phyloP scores from a whole-genome alignment of 495 filamentous ascomycete species.

The Cudoniella acicularis region DNA sequence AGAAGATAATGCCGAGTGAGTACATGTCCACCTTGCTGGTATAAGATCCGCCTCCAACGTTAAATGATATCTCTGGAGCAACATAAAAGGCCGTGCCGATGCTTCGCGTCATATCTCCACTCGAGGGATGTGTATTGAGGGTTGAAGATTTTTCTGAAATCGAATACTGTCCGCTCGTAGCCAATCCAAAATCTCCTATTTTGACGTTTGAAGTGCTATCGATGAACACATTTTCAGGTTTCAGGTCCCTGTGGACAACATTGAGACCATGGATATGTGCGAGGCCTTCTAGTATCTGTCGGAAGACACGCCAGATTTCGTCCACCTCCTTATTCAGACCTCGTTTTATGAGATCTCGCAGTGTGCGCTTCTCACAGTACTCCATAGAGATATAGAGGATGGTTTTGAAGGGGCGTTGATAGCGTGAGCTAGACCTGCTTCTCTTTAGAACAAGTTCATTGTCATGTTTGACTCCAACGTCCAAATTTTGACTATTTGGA shows the following conservation, averaged over 20 bases:
- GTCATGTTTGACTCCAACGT: conserved; percentile 6
- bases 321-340: conserved; percentile 67
- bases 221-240: conserved; percentile 97
- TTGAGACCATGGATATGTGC: conserved; percentile 86
- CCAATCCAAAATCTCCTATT: conserved; percentile 95
- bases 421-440: conserved; percentile 22
- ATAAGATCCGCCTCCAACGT: conserved; percentile 65
- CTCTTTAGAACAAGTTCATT: conserved; percentile 19
- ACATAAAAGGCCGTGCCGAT: conserved; percentile 95
- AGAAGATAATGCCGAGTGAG: conserved; percentile 94
- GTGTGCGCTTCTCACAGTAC: conserved; percentile 90
- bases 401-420: conserved; percentile 34
- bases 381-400: conserved; percentile 89
- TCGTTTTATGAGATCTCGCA: conserved; percentile 84
- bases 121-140: conserved; percentile 47
- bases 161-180: conserved; percentile 76
- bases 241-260: conserved; percentile 96
- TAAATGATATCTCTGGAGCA: conserved; percentile 80
- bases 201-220: conserved; percentile 84
- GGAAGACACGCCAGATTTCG: conserved; percentile 83
- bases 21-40: conserved; percentile 98
- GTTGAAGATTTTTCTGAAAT: conserved; percentile 62
- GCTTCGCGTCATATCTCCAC: conserved; percentile 66
- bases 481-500: conserved; percentile 1
- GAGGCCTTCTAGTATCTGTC: conserved; percentile 88